Conservation (phyloP, 129 eudicot genomes). For the Rutidosis leptorrhynchoides region DNA sequence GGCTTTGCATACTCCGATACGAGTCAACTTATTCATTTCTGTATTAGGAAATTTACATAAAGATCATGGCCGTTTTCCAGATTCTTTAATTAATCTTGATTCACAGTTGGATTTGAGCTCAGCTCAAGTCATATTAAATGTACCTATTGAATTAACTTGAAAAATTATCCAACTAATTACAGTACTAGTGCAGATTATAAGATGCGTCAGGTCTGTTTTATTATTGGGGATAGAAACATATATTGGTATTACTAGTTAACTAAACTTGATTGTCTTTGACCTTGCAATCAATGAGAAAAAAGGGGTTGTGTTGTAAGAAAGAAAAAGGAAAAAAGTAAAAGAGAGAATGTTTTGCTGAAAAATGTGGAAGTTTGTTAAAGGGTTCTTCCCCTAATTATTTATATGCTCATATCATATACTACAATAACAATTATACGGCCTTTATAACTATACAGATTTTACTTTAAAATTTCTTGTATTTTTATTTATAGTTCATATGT, state of each 20-base stretch:
- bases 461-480: neutral
- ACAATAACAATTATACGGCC: constrained; percentile 6
- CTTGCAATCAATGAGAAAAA: constrained; percentile 38
- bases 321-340: constrained; percentile 34
- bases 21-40: too few species aligned
- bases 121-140: too few species aligned
- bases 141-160: too few species aligned
- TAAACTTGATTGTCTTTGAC: constrained; percentile 33
- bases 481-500: neutral
- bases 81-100: too few species aligned
- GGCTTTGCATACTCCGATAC: too few species aligned
- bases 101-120: too few species aligned
- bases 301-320: constrained; percentile 34
- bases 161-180: too few species aligned
- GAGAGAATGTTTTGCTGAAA: constrained; percentile 36
- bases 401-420: constrained; percentile 21
- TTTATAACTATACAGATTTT: neutral
- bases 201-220: too few species aligned
- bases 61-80: too few species aligned
- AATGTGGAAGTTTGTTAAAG: constrained; percentile 30
- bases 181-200: too few species aligned
- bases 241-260: constrained; percentile 2
- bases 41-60: too few species aligned
- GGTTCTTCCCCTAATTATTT: constrained; percentile 27
- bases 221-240: too few species aligned